Evolutionary conservation across 331 rosid species (phyloP), one percentile per base, ranked within the genome.

Genomic region (Rhamnella rubrinervis): DNA sequence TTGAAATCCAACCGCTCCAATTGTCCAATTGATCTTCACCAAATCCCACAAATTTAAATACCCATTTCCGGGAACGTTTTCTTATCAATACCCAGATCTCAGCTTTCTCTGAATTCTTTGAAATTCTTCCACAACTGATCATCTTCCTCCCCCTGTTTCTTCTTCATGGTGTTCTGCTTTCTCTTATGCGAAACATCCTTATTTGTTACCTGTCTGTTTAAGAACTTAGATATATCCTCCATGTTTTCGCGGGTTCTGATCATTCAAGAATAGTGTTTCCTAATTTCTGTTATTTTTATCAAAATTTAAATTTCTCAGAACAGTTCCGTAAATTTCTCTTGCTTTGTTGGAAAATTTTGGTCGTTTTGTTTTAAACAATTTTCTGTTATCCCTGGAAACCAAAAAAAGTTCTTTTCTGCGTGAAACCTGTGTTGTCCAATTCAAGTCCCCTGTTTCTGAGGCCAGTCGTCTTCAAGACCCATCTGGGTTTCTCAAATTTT

Each of bases 1-100:
- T 87, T 74, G 78, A 87, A 89, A 76, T 72, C 80, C 80, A 80
- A 82, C 80, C 81, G 83, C 95, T 84, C 88, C 86, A 72, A 55
- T 71, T 58, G 73, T 70, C 50, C 67, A 63, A 71, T 47, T 65
- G 59, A 28, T 41, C 75, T 71, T 62, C 84, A 74, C 89, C 87
- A 78, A 85, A 83, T 80, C 59, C 80, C 80, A 53, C 76, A 10
- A 68, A 26, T 78, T 84, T 41, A 71, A 76, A 81, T 85, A 19
- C 53, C 81, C 75, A 66, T 46, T 67, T n/a, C 41, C 47, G 57
- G 11, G 7, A 67, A 52, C 73, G 66, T 40, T 55, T 52, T 37
- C 28, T 50, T 79, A 62, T 73, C 73, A 70, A 71, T 57, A 66
- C 76, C 77, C 74, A 68, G 76, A 70, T 82, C 82, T 60, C 38